Conservation (phyloP, 495 filamentous ascomycete species). For the Penicillium daleae region DNA sequence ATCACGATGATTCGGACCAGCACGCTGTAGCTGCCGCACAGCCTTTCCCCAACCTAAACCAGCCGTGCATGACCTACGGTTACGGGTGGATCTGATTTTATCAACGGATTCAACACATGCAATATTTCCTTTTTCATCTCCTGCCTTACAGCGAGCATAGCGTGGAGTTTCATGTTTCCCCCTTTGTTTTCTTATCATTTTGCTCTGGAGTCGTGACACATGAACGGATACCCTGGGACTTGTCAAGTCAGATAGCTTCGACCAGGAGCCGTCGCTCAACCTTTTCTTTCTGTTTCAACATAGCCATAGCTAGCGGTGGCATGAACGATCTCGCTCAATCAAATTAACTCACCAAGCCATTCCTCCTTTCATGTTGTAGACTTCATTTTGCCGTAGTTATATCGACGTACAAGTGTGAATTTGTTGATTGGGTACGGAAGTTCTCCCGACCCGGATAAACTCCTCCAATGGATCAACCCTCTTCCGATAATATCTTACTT, state of each 20-base stretch:
- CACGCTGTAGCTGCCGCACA: slow-evolving; percentile 32
- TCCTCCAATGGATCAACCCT: slow-evolving; percentile 19
- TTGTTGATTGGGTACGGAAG: slow-evolving; percentile 7
- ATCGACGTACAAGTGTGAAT: not conserved
- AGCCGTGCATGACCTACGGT: slow-evolving; percentile 46
- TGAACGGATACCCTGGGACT: slow-evolving; percentile 38
- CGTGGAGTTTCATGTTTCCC: slow-evolving; percentile 40
- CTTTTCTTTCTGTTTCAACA: slow-evolving; percentile 13
- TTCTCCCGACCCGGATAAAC: slow-evolving; percentile 13
- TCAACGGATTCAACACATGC: slow-evolving; percentile 5
- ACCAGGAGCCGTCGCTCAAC: slow-evolving; percentile 17
- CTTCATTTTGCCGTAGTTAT: not conserved
- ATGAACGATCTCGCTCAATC: slow-evolving; percentile 3
- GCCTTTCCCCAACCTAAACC: slow-evolving; percentile 36
- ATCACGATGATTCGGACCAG: slow-evolving; percentile 43
- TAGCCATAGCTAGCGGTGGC: slow-evolving; percentile 1
- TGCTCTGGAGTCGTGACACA: slow-evolving; percentile 21
- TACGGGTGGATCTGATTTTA: slow-evolving; percentile 46
- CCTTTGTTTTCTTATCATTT: slow-evolving; percentile 6
- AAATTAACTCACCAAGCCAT: slow-evolving; percentile 1
- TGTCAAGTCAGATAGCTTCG: slow-evolving; percentile 10
- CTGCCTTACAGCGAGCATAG: slow-evolving; percentile 38
- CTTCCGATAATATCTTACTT: slow-evolving; percentile 13
- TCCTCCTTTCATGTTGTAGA: not conserved
- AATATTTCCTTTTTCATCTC: slow-evolving; percentile 14